Conservation (phyloP, 163 green algal genomes). For the Scenedesmus sp. region DNA sequence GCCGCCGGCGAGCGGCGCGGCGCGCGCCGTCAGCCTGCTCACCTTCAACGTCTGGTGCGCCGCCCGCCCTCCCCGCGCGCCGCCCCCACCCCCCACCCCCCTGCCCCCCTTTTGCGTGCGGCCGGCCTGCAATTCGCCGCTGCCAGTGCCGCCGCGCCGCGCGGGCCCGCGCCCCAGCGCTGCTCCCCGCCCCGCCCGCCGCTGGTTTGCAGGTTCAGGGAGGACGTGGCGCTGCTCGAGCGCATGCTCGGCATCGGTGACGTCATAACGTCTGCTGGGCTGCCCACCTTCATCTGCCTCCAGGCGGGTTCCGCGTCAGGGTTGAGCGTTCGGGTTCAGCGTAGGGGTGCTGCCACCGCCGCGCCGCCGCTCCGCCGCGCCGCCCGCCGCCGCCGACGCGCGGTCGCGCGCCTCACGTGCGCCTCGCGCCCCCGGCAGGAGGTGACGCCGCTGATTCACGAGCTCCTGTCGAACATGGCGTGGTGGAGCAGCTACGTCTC, state of each 20-base stretch:
- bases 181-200: too few relatives aligned
- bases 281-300: constrained; percentile 45
- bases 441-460: constrained; percentile 54
- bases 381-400: too few relatives aligned
- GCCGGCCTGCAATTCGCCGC: neutral
- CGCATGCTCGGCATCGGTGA: constrained; percentile 54
- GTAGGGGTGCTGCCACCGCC: too few relatives aligned
- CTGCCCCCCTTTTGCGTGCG: too few relatives aligned
- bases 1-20: neutral
- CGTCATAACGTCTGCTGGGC: constrained; percentile 45
- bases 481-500: constrained; percentile 51
- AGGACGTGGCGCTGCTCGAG: constrained; percentile 40
- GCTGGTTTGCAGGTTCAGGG: constrained; percentile 59
- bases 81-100: too few relatives aligned
- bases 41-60: constrained; percentile 56
- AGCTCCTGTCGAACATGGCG: constrained; percentile 35
- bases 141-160: neutral
- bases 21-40: constrained; percentile 31
- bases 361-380: too few relatives aligned
- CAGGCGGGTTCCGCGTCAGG: constrained; percentile 11
- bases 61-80: too few relatives aligned
- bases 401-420: too few relatives aligned
- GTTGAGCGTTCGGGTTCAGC: too few relatives aligned
- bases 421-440: too few relatives aligned
- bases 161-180: too few relatives aligned